These are phyloP conservation scores for Melanopsichium pennsylvanicum DNA, from an alignment of 1,284 basidiomycete genomes.

Conservation along the genomic window DNA sequence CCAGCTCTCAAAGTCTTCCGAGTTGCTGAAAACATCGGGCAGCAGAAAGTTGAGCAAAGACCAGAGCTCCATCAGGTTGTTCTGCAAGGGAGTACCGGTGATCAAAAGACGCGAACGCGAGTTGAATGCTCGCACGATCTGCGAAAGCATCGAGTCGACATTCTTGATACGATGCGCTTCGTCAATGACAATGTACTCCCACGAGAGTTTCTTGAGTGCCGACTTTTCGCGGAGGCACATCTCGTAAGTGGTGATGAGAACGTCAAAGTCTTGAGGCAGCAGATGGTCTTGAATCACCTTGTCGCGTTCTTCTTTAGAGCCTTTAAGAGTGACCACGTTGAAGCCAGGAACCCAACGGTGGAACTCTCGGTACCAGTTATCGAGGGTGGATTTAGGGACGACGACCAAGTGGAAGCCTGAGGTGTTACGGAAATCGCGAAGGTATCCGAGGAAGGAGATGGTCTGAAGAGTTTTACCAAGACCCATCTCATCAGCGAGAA, in stretches of 20 bases:
- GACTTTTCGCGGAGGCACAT: constrained; percentile 94
- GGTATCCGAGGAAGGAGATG: constrained; percentile 94
- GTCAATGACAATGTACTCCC: constrained; percentile 98
- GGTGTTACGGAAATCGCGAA: constrained; percentile 82
- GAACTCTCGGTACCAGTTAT: constrained; percentile 97
- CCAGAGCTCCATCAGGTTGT: constrained; percentile 96
- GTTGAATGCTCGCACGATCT: constrained; percentile 91
- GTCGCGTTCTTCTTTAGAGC: constrained; percentile 86
- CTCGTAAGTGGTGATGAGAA: constrained; percentile 96
- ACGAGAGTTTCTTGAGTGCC: constrained; percentile 90
- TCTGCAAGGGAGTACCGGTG: constrained; percentile 96
- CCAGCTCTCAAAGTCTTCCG: constrained; percentile 74
- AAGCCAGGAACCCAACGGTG: constrained; percentile 86
- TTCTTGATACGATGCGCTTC: constrained; percentile 99
- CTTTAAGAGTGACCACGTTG: constrained; percentile 81
- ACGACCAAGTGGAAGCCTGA: constrained; percentile 90
- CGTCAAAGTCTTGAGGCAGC: constrained; percentile 88
- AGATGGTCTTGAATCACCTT: constrained; percentile 81
- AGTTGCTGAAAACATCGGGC: constrained; percentile 69
- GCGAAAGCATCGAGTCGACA: constrained; percentile 92
- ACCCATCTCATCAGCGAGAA: constrained; percentile 73
- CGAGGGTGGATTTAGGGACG: constrained; percentile 95
- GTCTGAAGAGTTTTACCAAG: constrained; percentile 98
- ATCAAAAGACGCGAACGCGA: constrained; percentile 90
- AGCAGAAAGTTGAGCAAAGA: constrained; percentile 84